Base-by-base conservation (phyloP, 2,329 filamentous ascomycete genomes). In the Colletotrichum tamarilloi region DNA sequence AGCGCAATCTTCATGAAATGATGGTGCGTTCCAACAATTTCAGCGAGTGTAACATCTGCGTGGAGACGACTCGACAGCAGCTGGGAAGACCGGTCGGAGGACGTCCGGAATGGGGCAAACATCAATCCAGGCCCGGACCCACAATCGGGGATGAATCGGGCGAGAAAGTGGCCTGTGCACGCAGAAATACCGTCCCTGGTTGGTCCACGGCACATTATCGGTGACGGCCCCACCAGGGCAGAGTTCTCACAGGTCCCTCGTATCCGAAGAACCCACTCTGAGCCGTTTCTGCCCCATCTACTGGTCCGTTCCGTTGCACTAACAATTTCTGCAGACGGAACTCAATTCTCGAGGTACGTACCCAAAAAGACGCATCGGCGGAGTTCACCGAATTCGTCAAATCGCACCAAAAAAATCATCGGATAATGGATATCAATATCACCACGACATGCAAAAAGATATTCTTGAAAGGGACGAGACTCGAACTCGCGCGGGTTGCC, bases 401-500 rank as follows among this genome's bases (percentile, higher is more conserved):
- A 26, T 12, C 6, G 9, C 5, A 46, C 14, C 26, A 14, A 60
- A 71, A 71, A 56, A 52, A 14, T 16, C 4, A 9, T 3, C 3
- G 22, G 28, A 9, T 7, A 12, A 5, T 4, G 7, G 4, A 30
- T 14, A 14, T 26, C 14, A 5, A n/a, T 28, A 26, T 4, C 19
- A 9, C 11, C 5, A n/a, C 19, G 42, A 6, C 1, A 1, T 4
- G 22, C n/a, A 38, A 38, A 55, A 49, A 1, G 3, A 1, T 1
- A 0, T 0, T 28, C n/a, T 8, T 73, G 70, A 73, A 60, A 73
- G 70, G 70, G 70, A 73, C 70, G 70, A 73, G 70, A 73, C 70
- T 73, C 70, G 70, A 73, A 73, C 70, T 73, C 70, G 70, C 70
- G 70, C 70, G 70, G 70, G 70, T 73, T 73, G 70, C 70, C 70